Percentiles rank a stretch among this genome's conserved stretches.
Evolutionary conservation across 1,139 yeast genomes (phyloP).

Genomic region (Protomyces macrosporus): DNA sequence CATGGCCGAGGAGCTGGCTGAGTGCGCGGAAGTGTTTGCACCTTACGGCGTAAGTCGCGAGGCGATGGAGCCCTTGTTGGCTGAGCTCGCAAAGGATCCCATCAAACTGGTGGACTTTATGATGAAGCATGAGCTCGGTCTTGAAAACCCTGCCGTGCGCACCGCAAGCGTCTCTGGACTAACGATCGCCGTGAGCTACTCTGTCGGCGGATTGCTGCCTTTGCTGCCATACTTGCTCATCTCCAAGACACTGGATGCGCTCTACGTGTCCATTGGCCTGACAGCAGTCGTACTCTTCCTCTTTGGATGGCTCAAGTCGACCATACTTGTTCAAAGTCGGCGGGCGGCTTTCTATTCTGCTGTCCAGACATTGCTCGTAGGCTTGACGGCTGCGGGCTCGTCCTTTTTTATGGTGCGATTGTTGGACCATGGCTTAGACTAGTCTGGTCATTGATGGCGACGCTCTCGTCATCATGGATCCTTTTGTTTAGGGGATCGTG

Average conservation of each 20-base stretch:
- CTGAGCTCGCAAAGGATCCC: slow-evolving; percentile 61
- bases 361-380: slow-evolving; percentile 82
- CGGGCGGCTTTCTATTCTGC: slow-evolving; percentile 51
- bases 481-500: too few relatives aligned
- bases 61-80: slow-evolving; percentile 55
- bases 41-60: slow-evolving; percentile 64
- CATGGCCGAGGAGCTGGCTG: slow-evolving; percentile 51
- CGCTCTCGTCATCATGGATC: background rate
- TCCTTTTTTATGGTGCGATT: slow-evolving; percentile 84
- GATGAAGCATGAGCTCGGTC: slow-evolving; percentile 61
- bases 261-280: slow-evolving; percentile 65
- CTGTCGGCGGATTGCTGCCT: slow-evolving; percentile 78
- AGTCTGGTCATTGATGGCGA: too few relatives aligned
- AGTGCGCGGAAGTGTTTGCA: slow-evolving; percentile 60
- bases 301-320: slow-evolving; percentile 82
- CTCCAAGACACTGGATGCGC: slow-evolving; percentile 64
- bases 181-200: slow-evolving; percentile 69
- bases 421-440: background rate
- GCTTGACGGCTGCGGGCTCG: slow-evolving; percentile 93
- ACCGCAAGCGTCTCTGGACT: slow-evolving; percentile 70
- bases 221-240: slow-evolving; percentile 75
- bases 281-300: slow-evolving; percentile 81
- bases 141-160: slow-evolving; percentile 76
- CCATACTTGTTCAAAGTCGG: slow-evolving; percentile 47
- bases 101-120: slow-evolving; percentile 61